These are phyloP conservation scores for Chaetomiaceae sp. DNA, from an alignment of 2,329 filamentous ascomycete species.

Conservation along the genomic window DNA sequence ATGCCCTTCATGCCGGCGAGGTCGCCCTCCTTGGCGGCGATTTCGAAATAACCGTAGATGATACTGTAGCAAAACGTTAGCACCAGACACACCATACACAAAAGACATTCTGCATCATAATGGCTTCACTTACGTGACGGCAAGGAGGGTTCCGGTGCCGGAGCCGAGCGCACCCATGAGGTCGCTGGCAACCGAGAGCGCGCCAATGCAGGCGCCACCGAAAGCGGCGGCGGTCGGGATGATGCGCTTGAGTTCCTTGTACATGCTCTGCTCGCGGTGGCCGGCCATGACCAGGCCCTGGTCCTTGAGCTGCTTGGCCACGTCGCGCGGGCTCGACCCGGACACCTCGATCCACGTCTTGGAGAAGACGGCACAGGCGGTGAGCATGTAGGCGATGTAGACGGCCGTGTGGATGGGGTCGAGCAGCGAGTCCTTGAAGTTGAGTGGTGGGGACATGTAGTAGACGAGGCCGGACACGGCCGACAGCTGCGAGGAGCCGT, in stretches of 20 bases:
- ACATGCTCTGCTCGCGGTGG: constrained; percentile 99
- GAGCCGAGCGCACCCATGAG: constrained; percentile 92
- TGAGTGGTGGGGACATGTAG: constrained; percentile 98
- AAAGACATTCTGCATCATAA: not conserved
- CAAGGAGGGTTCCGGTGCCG: constrained; percentile 94
- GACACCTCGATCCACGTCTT: constrained; percentile 99
- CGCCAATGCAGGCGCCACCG: constrained; percentile 97
- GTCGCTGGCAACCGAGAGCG: constrained; percentile 90
- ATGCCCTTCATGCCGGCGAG: constrained; percentile 74
- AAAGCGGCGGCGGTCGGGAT: constrained; percentile 98
- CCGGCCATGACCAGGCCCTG: constrained; percentile 99
- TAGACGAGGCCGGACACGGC: constrained; percentile 92
- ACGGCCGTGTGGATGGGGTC: constrained; percentile 95
- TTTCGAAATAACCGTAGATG: constrained; percentile 99
- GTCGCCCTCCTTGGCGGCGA: constrained; percentile 97
- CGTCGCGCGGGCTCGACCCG: constrained; percentile 92
- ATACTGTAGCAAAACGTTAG: constrained; percentile 59
- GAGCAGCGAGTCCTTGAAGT: constrained; percentile 93
- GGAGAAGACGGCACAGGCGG: constrained; percentile 89
- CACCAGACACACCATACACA: not conserved
- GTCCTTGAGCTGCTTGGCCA: constrained; percentile 99
- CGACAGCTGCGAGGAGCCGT: constrained; percentile 91
- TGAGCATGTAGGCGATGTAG: constrained; percentile 97
- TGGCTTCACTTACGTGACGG: constrained; percentile 73
- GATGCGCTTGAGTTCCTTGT: constrained; percentile 99